These are phyloP conservation scores for Sporobolomyces roseus DNA, from an alignment of 768 basidiomycete species.

Conservation along the genomic window DNA sequence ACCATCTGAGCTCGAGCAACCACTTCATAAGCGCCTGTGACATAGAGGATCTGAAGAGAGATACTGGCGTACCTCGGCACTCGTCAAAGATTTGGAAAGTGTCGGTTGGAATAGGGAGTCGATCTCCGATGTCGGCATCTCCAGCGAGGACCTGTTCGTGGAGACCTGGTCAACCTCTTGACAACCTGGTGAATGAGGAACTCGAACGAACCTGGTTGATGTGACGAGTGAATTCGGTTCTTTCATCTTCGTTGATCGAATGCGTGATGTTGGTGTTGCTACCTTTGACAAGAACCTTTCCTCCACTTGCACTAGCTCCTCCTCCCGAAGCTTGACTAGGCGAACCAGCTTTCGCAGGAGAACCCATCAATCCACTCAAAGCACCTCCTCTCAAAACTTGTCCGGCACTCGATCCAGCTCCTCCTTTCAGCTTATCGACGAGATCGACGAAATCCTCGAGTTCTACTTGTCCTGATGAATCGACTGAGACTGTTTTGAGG, in stretches of 20 bases:
- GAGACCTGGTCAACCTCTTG: background rate
- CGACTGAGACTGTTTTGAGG: slow-evolving; percentile 86
- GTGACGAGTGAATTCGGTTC: slow-evolving; percentile 93
- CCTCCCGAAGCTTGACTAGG: slow-evolving; percentile 51
- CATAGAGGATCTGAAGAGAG: background rate
- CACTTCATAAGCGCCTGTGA: no score
- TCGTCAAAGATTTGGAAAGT: slow-evolving; percentile 99
- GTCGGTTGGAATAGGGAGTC: slow-evolving; percentile 86
- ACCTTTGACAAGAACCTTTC: slow-evolving; percentile 89
- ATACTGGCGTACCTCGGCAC: slow-evolving; percentile 57
- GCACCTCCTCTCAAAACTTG: slow-evolving; percentile 42
- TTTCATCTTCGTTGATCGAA: slow-evolving; percentile 95
- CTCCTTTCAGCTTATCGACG: slow-evolving; percentile 65
- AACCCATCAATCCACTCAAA: slow-evolving; percentile 34
- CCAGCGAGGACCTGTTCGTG: slow-evolving; percentile 73
- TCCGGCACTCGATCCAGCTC: slow-evolving; percentile 32
- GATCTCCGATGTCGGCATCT: slow-evolving; percentile 73
- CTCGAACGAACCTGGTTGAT: slow-evolving; percentile 66
- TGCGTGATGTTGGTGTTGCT: slow-evolving; percentile 93
- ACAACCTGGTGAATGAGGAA: background rate
- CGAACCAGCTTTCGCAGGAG: slow-evolving; percentile 30
- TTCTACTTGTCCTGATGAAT: slow-evolving; percentile 85
- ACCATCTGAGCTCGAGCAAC: slow-evolving; percentile 58
- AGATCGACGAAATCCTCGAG: slow-evolving; percentile 98
- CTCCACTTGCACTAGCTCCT: slow-evolving; percentile 60